Evolutionary conservation across 192 early-diverging fungal genomes (phyloP).

Genomic region (Rhizophagus clarus): DNA sequence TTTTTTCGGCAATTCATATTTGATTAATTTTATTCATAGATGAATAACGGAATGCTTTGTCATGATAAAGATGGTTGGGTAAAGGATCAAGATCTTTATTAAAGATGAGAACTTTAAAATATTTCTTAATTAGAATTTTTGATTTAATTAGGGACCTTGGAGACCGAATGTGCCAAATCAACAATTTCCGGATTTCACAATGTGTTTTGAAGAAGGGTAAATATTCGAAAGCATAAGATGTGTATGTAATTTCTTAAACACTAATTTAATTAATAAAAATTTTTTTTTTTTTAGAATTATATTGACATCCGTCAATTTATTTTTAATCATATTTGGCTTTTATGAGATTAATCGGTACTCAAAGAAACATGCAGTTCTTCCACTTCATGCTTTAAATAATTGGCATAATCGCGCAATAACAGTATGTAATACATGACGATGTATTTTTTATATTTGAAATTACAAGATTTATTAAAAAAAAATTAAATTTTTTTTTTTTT

Average conservation of each 20-base stretch:
- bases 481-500: not conserved
- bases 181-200: conserved; percentile 32
- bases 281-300: not conserved
- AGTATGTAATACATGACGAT: not conserved
- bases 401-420: conserved; percentile 1
- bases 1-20: not conserved
- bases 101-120: conserved; percentile 4
- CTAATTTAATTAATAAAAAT: not conserved
- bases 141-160: conserved; percentile 33
- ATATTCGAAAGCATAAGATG: not conserved
- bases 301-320: not conserved
- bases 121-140: not conserved
- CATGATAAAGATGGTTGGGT: conserved; percentile 51
- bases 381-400: conserved; percentile 7
- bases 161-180: not conserved
- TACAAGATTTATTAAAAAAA: not conserved
- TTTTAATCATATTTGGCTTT: conserved; percentile 11
- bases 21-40: not conserved
- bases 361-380: conserved; percentile 17
- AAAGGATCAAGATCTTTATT: not conserved
- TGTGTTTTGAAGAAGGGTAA: conserved; percentile 40
- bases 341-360: not conserved
- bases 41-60: conserved; percentile 23
- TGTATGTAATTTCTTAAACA: not conserved
- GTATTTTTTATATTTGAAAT: not conserved